Evolutionary conservation across 345 rosid species (phyloP).

Genomic region (Pseudoturritis turrita): DNA sequence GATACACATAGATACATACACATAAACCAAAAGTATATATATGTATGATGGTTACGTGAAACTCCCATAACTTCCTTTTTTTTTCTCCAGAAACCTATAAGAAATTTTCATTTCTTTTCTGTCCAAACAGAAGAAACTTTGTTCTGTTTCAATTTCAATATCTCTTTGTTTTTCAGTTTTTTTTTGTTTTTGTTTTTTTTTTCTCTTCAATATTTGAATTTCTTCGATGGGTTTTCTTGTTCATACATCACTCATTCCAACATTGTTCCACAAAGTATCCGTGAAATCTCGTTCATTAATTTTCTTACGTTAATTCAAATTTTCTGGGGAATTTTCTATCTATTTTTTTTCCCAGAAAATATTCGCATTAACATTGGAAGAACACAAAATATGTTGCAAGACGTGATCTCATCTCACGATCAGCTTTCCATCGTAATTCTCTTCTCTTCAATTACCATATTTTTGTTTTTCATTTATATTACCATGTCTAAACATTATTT

Average conservation of each 20-base stretch:
- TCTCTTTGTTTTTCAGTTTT: slow-evolving; percentile 18
- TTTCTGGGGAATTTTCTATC: neutral
- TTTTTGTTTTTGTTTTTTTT: neutral
- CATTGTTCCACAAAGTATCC: slow-evolving; percentile 19
- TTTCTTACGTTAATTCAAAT: neutral
- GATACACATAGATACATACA: neutral
- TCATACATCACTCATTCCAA: neutral
- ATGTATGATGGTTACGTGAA: slow-evolving; percentile 25
- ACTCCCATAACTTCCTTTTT: slow-evolving; percentile 28
- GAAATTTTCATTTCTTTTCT: slow-evolving; percentile 16
- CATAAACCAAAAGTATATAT: slow-evolving; percentile 20
- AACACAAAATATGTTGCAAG: slow-evolving; percentile 17
- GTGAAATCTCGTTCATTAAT: neutral
- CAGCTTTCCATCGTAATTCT: slow-evolving; percentile 28
- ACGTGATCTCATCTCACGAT: slow-evolving; percentile 21
- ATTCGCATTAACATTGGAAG: slow-evolving; percentile 2
- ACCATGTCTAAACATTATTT: neutral
- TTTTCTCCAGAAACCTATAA: neutral
- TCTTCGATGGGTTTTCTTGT: slow-evolving; percentile 27
- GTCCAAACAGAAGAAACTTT: slow-evolving; percentile 25
- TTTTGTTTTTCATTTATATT: neutral
- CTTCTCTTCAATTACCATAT: neutral
- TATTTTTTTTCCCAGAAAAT: slow-evolving; percentile 10
- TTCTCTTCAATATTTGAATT: slow-evolving; percentile 2
- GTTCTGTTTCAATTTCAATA: neutral